Evolutionary conservation across 2,329 filamentous ascomycete genomes (phyloP).

Genomic region (Colletotrichum kahawae): DNA sequence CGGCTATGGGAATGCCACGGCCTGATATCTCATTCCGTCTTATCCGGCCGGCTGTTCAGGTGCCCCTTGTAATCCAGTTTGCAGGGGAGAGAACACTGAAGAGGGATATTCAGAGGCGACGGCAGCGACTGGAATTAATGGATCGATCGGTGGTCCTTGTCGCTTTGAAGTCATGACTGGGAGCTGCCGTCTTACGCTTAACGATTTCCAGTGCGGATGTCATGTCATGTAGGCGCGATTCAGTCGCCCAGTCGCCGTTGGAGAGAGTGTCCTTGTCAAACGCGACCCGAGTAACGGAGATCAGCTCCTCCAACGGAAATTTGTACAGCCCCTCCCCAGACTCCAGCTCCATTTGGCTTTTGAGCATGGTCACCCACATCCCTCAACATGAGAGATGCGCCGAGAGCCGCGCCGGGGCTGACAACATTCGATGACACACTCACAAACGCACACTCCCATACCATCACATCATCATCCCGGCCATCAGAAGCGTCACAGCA

Average conservation of each 20-base stretch:
- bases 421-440: neutral
- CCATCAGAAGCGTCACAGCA: neutral
- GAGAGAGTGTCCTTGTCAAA: neutral
- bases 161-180: neutral
- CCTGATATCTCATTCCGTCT: neutral
- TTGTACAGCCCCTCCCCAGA: neutral
- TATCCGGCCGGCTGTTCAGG: neutral
- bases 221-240: neutral
- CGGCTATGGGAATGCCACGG: neutral
- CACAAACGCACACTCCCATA: neutral
- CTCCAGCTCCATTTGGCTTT: neutral
- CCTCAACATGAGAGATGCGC: neutral
- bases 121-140: neutral
- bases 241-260: neutral
- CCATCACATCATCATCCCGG: neutral
- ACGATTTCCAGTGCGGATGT: neutral
- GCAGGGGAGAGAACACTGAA: neutral
- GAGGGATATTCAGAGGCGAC: neutral
- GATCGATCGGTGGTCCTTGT: neutral
- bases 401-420: slow-evolving; percentile 7
- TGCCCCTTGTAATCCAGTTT: neutral
- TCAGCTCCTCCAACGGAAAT: neutral
- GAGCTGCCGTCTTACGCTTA: neutral
- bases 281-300: neutral
- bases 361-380: neutral